A percentile compares a stretch with the other conserved stretches of the same genome.
phyloP scores from a whole-genome alignment of 805 yeast genomes.

The Hanseniaspora valbyensis region DNA sequence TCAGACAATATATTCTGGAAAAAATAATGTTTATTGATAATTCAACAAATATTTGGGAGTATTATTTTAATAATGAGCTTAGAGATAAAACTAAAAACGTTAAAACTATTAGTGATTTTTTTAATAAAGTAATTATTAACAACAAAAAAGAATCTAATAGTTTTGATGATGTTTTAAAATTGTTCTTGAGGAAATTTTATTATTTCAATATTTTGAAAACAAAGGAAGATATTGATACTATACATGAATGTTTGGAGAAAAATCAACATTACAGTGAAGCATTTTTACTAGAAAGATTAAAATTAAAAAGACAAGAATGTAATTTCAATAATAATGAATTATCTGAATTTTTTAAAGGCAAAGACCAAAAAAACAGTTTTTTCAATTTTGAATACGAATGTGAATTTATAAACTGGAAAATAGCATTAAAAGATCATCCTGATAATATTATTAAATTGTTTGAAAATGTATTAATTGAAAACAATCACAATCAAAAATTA shows the following conservation, averaged over 20 bases:
- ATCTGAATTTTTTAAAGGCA: not conserved
- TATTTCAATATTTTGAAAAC: not conserved
- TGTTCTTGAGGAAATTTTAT: not conserved
- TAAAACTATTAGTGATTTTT: not conserved
- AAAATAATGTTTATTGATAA: not conserved
- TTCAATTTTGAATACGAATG: not conserved
- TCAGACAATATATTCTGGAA: not conserved
- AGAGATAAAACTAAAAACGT: not conserved
- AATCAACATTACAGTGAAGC: not conserved
- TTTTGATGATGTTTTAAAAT: not conserved
- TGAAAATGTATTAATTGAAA: not conserved
- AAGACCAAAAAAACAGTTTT: not conserved
- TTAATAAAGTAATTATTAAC: too few relatives aligned
- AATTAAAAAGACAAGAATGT: not conserved
- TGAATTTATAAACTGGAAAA: not conserved
- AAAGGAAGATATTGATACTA: not conserved
- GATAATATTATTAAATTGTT: not conserved
- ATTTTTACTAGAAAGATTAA: not conserved
- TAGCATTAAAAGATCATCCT: not conserved
- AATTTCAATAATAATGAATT: not conserved
- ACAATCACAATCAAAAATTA: not conserved
- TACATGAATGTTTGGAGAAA: not conserved
- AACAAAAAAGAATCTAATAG: not conserved
- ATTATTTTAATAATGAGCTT: not conserved
- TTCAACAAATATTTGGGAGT: slow-evolving; percentile 1